These are phyloP conservation scores for Metschnikowia baotianmanensis DNA, from an alignment of 805 yeast genomes.

Conservation along the genomic window DNA sequence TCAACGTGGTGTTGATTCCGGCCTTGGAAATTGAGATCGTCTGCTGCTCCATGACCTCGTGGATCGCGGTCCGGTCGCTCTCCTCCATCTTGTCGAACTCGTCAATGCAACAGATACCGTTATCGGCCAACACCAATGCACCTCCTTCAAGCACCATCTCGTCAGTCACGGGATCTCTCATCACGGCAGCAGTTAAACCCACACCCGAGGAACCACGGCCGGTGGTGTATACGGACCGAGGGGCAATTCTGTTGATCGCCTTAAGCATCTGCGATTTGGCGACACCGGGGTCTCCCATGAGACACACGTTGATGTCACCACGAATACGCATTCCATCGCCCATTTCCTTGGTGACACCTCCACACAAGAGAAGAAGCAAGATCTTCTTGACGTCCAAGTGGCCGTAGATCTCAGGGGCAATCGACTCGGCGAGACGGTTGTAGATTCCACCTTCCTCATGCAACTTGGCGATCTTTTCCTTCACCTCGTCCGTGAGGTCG, in stretches of 20 bases:
- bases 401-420: slow-evolving; percentile 97
- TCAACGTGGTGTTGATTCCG: slow-evolving; percentile 92
- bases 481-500: slow-evolving; percentile 55
- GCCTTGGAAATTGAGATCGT: slow-evolving; percentile 97
- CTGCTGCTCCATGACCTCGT: slow-evolving; percentile 99
- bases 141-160: slow-evolving; percentile 99
- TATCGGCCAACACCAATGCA: slow-evolving; percentile 93
- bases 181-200: slow-evolving; percentile 97
- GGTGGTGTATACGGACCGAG: slow-evolving; percentile 95
- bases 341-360: slow-evolving; percentile 92
- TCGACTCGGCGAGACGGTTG: slow-evolving; percentile 75
- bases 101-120: slow-evolving; percentile 97
- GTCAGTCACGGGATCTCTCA: slow-evolving; percentile 98
- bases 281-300: slow-evolving; percentile 99
- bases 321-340: slow-evolving; percentile 97
- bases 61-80: slow-evolving; percentile 93
- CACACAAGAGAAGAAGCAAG: slow-evolving; percentile 75
- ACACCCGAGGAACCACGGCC: slow-evolving; percentile 99
- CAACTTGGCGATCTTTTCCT: slow-evolving; percentile 53
- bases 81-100: slow-evolving; percentile 99
- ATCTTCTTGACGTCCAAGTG: slow-evolving; percentile 93
- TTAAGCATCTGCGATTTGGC: slow-evolving; percentile 96
- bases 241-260: slow-evolving; percentile 88
- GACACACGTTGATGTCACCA: slow-evolving; percentile 92
- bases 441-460: slow-evolving; percentile 68